phyloP scores from a whole-genome alignment of 2,329 filamentous ascomycete species.

The Leptosphaerulina australis region DNA sequence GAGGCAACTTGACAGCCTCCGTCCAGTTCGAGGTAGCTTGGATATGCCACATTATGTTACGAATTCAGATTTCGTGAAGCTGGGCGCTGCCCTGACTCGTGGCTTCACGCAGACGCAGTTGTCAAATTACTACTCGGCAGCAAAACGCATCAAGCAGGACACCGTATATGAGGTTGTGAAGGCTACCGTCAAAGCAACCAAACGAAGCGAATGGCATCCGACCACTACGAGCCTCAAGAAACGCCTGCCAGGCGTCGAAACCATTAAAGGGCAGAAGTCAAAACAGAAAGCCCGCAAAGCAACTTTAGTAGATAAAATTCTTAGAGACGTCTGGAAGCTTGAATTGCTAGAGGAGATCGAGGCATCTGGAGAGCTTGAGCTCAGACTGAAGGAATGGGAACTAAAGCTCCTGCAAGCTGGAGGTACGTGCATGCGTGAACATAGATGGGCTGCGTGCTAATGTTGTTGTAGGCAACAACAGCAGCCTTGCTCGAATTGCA shows the following conservation, averaged over 20 bases:
- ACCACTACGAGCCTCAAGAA: constrained; percentile 27
- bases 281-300: constrained; percentile 31
- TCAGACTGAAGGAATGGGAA: constrained; percentile 44
- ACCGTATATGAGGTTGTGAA: constrained; percentile 26
- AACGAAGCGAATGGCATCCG: constrained; percentile 43
- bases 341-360: constrained; percentile 46
- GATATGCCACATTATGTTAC: constrained; percentile 40
- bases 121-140: constrained; percentile 38
- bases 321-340: constrained; percentile 43
- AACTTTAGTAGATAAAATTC: constrained; percentile 42
- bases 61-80: constrained; percentile 33
- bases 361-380: constrained; percentile 43
- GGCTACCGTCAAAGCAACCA: constrained; percentile 22
- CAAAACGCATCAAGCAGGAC: constrained; percentile 29
- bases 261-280: constrained; percentile 5
- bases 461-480: constrained; percentile 20
- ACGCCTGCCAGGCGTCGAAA: constrained; percentile 34
- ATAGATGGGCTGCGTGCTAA: constrained; percentile 5
- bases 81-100: constrained; percentile 29
- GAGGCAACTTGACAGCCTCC: constrained; percentile 40
- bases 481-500: constrained; percentile 36
- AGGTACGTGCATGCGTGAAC: constrained; percentile 17
- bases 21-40: constrained; percentile 27
- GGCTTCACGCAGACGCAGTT: constrained; percentile 43
- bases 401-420: constrained; percentile 37